Evolutionary conservation across 352 stramenopile species (phyloP).

Genomic region (Phytophthora foliorum): DNA sequence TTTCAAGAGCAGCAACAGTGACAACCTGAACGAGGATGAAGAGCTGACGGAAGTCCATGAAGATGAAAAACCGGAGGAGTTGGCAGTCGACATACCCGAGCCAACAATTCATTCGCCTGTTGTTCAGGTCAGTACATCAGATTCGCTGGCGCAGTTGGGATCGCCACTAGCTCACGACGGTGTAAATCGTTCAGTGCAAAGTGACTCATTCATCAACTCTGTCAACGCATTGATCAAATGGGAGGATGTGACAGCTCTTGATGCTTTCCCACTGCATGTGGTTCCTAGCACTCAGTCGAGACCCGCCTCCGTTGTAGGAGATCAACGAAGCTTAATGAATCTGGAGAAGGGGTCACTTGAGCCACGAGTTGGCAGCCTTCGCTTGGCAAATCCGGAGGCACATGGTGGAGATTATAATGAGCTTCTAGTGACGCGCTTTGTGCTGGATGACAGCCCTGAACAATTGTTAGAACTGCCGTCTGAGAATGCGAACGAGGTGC

Average conservation of each 20-base stretch:
- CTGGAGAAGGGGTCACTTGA: background rate
- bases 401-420: background rate
- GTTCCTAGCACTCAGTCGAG: background rate
- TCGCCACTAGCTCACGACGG: background rate
- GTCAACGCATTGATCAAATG: conserved; percentile 31
- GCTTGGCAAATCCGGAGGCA: background rate
- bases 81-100: background rate
- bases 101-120: conserved; percentile 12
- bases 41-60: background rate
- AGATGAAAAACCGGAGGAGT: background rate
- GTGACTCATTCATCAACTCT: background rate
- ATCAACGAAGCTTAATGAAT: background rate
- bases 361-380: conserved; percentile 6
- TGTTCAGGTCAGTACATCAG: conserved; percentile 23
- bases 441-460: background rate
- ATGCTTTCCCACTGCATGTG: conserved; percentile 32
- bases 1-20: background rate
- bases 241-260: conserved; percentile 21
- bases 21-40: background rate
- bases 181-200: background rate
- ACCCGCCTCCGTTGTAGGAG: background rate
- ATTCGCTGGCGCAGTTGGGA: background rate
- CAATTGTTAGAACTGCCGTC: background rate
- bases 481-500: conserved; percentile 2
- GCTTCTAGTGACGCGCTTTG: background rate